Evolutionary conservation across 208 protist genomes (phyloP).

Genomic region (Leishmania turanica): DNA sequence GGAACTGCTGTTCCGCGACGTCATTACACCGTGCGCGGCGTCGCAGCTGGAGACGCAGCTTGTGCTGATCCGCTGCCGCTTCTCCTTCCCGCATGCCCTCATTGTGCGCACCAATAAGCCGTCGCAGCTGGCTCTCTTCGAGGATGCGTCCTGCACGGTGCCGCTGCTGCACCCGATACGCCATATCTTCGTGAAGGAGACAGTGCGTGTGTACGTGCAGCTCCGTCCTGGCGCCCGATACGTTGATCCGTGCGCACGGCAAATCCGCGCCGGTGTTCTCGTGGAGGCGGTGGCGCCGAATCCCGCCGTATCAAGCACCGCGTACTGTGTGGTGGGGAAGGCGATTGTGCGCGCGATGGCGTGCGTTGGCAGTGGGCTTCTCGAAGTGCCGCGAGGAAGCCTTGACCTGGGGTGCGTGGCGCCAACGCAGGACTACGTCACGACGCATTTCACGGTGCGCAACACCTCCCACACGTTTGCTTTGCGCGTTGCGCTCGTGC

Average conservation of each 20-base stretch:
- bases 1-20: slow-evolving; percentile 61
- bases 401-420: slow-evolving; percentile 61
- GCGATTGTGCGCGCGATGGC: slow-evolving; percentile 47
- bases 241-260: slow-evolving; percentile 39
- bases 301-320: slow-evolving; percentile 31
- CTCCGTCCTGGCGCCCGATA: slow-evolving; percentile 62
- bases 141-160: slow-evolving; percentile 70
- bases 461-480: slow-evolving; percentile 76
- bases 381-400: slow-evolving; percentile 35
- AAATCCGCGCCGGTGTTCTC: slow-evolving; percentile 65
- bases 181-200: slow-evolving; percentile 59
- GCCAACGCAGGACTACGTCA: slow-evolving; percentile 35
- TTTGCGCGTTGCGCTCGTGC: slow-evolving; percentile 40
- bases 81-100: slow-evolving; percentile 63
- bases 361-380: slow-evolving; percentile 58
- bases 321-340: slow-evolving; percentile 51
- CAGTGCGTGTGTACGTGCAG: slow-evolving; percentile 73
- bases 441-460: slow-evolving; percentile 39
- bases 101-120: slow-evolving; percentile 80
- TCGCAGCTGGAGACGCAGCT: slow-evolving; percentile 61
- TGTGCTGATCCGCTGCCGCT: slow-evolving; percentile 65
- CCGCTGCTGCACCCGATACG: slow-evolving; percentile 63
- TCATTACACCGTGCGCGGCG: slow-evolving; percentile 68
- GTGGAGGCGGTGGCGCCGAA: slow-evolving; percentile 68
- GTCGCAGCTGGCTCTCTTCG: slow-evolving; percentile 73